Evolutionary conservation across 2,329 filamentous ascomycete genomes (phyloP).

Genomic region (Cryphonectria carpinicola): DNA sequence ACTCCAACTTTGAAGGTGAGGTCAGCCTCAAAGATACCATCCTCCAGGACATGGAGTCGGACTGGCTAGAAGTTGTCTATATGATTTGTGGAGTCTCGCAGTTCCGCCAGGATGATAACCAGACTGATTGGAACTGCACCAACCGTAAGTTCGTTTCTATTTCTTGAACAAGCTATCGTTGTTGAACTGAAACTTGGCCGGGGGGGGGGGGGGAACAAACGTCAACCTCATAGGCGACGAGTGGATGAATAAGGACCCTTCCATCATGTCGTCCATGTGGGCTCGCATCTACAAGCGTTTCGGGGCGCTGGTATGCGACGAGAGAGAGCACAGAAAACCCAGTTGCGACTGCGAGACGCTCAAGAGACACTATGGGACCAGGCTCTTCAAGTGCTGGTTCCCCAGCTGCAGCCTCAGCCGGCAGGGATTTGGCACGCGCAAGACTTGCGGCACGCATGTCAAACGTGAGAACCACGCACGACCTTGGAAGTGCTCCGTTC

Average conservation of each 20-base stretch:
- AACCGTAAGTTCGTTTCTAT: slow-evolving; percentile 8
- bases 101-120: slow-evolving; percentile 11
- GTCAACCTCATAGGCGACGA: neutral
- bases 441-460: slow-evolving; percentile 9
- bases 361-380: too few relatives aligned
- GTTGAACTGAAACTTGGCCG: neutral
- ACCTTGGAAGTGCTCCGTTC: slow-evolving; percentile 14
- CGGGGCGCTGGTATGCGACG: slow-evolving; percentile 8
- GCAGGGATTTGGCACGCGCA: slow-evolving; percentile 9
- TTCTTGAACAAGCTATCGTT: neutral
- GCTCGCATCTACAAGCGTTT: slow-evolving; percentile 11
- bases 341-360: slow-evolving; percentile 13
- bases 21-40: slow-evolving; percentile 16
- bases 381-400: too few relatives aligned
- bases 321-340: neutral
- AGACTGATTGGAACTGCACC: slow-evolving; percentile 16
- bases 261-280: slow-evolving; percentile 15
- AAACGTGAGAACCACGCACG: slow-evolving; percentile 6
- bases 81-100: slow-evolving; percentile 11
- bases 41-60: slow-evolving; percentile 11
- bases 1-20: slow-evolving; percentile 12
- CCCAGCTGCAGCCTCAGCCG: neutral
- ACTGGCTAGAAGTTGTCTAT: slow-evolving; percentile 15
- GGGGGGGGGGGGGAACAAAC: too few relatives aligned
- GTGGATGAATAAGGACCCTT: slow-evolving; percentile 14